These are phyloP conservation scores for Mycena pura DNA, from an alignment of 768 basidiomycete genomes.

Conservation along the genomic window DNA sequence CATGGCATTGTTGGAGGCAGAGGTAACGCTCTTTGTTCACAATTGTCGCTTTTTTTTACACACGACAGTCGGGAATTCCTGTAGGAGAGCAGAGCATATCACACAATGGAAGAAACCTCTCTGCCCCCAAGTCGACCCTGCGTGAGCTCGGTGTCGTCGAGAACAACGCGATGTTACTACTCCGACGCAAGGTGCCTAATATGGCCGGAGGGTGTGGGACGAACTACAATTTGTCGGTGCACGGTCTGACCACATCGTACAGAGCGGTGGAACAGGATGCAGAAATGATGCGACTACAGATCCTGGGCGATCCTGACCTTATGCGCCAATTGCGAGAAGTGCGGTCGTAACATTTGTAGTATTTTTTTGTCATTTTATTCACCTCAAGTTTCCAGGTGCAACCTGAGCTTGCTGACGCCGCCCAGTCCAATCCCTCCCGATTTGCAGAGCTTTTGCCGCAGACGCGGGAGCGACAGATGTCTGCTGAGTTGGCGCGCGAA, in stretches of 20 bases:
- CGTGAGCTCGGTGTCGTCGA: slow-evolving; percentile 63
- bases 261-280: slow-evolving; percentile 81
- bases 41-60: not conserved
- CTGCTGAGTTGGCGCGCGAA: slow-evolving; percentile 61
- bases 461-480: slow-evolving; percentile 58
- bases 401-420: slow-evolving; percentile 83
- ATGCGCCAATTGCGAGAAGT: slow-evolving; percentile 79
- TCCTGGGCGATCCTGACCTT: slow-evolving; percentile 83
- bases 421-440: slow-evolving; percentile 66
- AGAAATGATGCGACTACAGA: slow-evolving; percentile 89
- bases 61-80: slow-evolving; percentile 73
- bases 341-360: slow-evolving; percentile 29
- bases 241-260: not conserved
- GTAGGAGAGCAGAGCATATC: slow-evolving; percentile 75
- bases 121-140: slow-evolving; percentile 72
- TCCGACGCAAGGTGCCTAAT: slow-evolving; percentile 64
- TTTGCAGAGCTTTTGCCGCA: slow-evolving; percentile 80
- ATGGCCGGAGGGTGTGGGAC: slow-evolving; percentile 51
- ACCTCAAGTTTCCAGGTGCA: slow-evolving; percentile 59
- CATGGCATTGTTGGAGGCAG: slow-evolving; percentile 92
- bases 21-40: slow-evolving; percentile 62
- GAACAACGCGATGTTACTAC: slow-evolving; percentile 67
- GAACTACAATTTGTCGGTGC: not conserved
- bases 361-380: not conserved
- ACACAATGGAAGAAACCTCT: slow-evolving; percentile 70